phyloP scores from a whole-genome alignment of 352 stramenopile species.

The Plasmopara halstedii region DNA sequence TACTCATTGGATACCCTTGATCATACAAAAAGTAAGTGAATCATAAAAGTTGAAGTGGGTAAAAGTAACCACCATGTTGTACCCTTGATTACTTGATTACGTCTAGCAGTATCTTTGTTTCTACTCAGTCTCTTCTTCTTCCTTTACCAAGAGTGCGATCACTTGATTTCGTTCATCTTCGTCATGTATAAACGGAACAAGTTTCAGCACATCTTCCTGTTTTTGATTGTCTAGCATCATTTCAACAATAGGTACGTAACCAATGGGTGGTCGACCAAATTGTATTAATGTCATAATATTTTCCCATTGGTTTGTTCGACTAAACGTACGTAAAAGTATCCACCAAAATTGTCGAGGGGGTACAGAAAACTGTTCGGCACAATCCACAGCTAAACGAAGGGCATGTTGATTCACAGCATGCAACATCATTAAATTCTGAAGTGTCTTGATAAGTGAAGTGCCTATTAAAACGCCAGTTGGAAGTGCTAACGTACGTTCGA shows the following conservation, averaged over 20 bases:
- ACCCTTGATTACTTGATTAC: too few relatives aligned
- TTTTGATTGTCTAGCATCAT: conserved; percentile 39
- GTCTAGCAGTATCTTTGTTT: too few relatives aligned
- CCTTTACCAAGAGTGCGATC: conserved; percentile 16
- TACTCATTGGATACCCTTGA: too few relatives aligned
- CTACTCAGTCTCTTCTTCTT: conserved; percentile 10
- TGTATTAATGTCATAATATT: conserved; percentile 31
- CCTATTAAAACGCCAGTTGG: conserved; percentile 41
- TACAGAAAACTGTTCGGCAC: conserved; percentile 36
- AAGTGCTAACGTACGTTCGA: conserved; percentile 33
- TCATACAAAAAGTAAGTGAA: too few relatives aligned
- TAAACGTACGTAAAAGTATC: conserved; percentile 33
- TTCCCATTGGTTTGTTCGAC: conserved; percentile 42
- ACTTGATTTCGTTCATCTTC: conserved; percentile 29
- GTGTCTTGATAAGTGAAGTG: conserved; percentile 43
- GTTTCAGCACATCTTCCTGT: conserved; percentile 22
- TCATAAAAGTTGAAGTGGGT: too few relatives aligned
- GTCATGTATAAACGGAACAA: conserved; percentile 30
- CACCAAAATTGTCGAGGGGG: conserved; percentile 53
- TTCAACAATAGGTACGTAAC: conserved; percentile 36
- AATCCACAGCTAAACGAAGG: conserved; percentile 26
- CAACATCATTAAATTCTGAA: conserved; percentile 52
- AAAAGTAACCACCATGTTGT: too few relatives aligned
- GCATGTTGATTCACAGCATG: conserved; percentile 31
- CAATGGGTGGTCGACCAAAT: conserved; percentile 31